Conservation (phyloP, 2,329 filamentous ascomycete genomes). For the Fusarium scirpi region DNA sequence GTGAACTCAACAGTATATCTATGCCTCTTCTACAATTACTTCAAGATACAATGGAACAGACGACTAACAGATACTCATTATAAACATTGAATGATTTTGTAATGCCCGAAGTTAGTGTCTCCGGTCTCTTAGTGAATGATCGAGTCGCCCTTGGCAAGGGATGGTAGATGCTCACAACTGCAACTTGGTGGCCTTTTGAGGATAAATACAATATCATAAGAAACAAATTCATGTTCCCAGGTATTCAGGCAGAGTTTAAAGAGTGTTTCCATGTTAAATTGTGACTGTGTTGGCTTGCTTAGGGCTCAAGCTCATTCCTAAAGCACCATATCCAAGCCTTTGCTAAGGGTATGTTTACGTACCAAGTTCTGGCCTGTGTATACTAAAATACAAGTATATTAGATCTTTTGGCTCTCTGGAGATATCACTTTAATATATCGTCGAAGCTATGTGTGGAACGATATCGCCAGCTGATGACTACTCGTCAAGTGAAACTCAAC, state of each 20-base stretch:
- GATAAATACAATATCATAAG: background rate
- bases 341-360: background rate
- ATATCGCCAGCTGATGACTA: rapidly evolving
- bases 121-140: background rate
- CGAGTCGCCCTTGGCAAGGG: background rate
- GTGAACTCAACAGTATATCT: background rate
- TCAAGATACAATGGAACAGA: rapidly evolving
- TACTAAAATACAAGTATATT: background rate
- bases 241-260: background rate
- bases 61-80: background rate
- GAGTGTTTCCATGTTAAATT: background rate
- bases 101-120: background rate
- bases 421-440: rapidly evolving
- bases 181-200: background rate
- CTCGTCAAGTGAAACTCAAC: background rate
- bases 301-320: background rate
- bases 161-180: background rate
- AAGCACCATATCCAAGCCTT: background rate
- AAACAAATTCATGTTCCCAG: background rate
- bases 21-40: too few relatives aligned
- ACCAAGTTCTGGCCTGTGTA: background rate
- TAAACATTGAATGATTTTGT: rapidly evolving
- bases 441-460: background rate
- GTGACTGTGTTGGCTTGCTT: background rate
- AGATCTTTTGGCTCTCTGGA: rapidly evolving